Conservation (phyloP, 202 grass and related monocot species). For the Saccharum hybrid region DNA sequence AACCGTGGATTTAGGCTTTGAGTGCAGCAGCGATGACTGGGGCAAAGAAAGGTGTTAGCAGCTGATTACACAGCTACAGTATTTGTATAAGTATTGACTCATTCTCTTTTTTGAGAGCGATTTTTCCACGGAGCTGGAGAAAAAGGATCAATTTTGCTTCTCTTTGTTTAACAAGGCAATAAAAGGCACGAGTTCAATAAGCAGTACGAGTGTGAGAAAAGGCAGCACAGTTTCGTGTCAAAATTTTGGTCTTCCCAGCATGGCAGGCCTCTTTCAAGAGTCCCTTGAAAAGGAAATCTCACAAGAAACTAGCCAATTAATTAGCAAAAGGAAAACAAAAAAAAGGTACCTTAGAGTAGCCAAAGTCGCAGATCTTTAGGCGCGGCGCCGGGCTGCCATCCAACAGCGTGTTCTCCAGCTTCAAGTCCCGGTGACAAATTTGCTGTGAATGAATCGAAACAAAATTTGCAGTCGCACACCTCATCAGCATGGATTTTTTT, state of each 20-base stretch:
- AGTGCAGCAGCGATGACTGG: conserved; percentile 84
- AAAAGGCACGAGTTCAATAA: conserved; percentile 42
- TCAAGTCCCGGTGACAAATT: conserved; percentile 99
- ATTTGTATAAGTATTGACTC: not conserved
- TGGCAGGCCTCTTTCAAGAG: conserved; percentile 1
- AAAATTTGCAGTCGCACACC: conserved; percentile 19
- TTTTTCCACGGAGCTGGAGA: conserved; percentile 6
- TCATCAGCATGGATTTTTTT: not conserved
- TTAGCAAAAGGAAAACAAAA: not conserved
- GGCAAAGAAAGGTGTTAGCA: conserved; percentile 29
- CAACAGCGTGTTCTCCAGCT: conserved; percentile 89
- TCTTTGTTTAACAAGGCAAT: not conserved
- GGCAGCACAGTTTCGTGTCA: conserved; percentile 47
- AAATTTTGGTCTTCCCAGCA: conserved; percentile 54
- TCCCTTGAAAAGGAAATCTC: conserved; percentile 14
- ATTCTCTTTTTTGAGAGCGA: not conserved
- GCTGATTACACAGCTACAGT: not conserved
- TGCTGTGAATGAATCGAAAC: conserved; percentile 58
- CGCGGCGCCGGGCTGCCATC: conserved; percentile 81
- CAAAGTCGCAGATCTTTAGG: conserved; percentile 99
- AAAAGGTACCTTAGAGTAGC: conserved; percentile 86
- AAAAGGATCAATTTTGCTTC: not conserved
- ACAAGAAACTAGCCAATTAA: not conserved
- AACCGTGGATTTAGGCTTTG: conserved; percentile 89
- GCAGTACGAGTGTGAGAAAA: conserved; percentile 15